A percentile compares a stretch with the other conserved stretches of the same genome.
These are phyloP conservation scores for Beauveria scarabaeidicola DNA, from an alignment of 2,329 filamentous ascomycete genomes.

Conservation along the genomic window DNA sequence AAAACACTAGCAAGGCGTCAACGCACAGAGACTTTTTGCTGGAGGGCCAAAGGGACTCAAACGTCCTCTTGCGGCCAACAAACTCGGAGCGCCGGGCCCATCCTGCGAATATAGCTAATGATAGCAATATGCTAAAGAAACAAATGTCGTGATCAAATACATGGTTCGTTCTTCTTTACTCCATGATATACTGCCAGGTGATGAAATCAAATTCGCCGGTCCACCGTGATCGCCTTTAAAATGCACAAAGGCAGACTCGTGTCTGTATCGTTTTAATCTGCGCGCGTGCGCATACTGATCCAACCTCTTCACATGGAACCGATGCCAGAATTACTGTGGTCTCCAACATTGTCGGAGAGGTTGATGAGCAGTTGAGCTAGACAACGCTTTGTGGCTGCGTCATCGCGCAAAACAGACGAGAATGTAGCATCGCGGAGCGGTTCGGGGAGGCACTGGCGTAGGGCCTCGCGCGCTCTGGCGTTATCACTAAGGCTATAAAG, in stretches of 20 bases:
- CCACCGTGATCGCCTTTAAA: conserved; percentile 3
- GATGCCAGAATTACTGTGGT: conserved; percentile 29
- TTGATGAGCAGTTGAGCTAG: conserved; percentile 96
- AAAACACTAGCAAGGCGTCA: neutral
- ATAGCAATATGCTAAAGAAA: neutral
- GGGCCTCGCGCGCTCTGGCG: conserved; percentile 84
- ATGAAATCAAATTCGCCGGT: conserved; percentile 8
- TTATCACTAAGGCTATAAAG: conserved; percentile 77
- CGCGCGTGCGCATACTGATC: neutral
- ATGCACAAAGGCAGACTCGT: conserved; percentile 3
- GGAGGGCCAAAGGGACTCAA: neutral
- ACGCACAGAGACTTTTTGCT: neutral
- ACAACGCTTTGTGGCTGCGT: conserved; percentile 94
- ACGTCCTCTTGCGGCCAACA: neutral
- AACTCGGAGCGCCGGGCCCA: neutral
- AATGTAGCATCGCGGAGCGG: conserved; percentile 98
- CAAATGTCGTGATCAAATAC: conserved; percentile 5
- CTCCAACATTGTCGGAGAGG: conserved; percentile 76
- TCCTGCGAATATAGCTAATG: neutral
- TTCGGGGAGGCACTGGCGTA: conserved; percentile 92
- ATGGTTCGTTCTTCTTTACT: neutral
- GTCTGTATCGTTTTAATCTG: neutral
- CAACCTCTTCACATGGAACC: conserved; percentile 23
- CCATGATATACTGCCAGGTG: neutral
- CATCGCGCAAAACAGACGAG: conserved; percentile 89